Percentiles rank a stretch among this genome's conserved stretches.
Evolutionary conservation across 78 protist genomes (phyloP).

Genomic region (Andalucia godoyi): DNA sequence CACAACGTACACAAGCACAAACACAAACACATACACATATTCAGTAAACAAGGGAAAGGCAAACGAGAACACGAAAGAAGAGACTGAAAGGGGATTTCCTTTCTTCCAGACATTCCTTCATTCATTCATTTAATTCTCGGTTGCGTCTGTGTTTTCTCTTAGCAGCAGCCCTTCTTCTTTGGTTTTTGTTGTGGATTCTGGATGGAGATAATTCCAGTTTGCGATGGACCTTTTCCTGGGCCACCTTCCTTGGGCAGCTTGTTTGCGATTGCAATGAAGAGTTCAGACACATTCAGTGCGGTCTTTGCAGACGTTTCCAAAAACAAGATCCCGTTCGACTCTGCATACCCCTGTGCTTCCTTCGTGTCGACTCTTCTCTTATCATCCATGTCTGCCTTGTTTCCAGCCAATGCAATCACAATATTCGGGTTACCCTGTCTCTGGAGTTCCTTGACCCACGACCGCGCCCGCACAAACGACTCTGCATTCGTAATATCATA

Average conservation of each 20-base stretch:
- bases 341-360: neutral
- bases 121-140: no score
- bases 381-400: constrained; percentile 84
- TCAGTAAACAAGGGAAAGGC: no score
- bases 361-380: constrained; percentile 54
- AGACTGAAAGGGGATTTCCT: no score
- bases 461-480: constrained; percentile 73
- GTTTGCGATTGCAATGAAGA: neutral
- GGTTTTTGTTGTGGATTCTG: no score
- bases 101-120: no score
- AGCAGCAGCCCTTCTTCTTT: no score
- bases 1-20: no score
- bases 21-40: no score
- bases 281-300: neutral
- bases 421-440: constrained; percentile 86
- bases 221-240: no score
- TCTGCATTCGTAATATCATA: constrained; percentile 29
- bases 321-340: neutral
- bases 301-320: neutral
- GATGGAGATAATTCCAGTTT: no score
- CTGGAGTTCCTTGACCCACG: constrained; percentile 92
- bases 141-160: no score
- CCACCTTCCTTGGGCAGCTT: neutral
- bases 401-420: constrained; percentile 92
- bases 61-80: no score